Base-by-base conservation (phyloP, 306 rosid genomes). In the Sechiopsis laciniata region DNA sequence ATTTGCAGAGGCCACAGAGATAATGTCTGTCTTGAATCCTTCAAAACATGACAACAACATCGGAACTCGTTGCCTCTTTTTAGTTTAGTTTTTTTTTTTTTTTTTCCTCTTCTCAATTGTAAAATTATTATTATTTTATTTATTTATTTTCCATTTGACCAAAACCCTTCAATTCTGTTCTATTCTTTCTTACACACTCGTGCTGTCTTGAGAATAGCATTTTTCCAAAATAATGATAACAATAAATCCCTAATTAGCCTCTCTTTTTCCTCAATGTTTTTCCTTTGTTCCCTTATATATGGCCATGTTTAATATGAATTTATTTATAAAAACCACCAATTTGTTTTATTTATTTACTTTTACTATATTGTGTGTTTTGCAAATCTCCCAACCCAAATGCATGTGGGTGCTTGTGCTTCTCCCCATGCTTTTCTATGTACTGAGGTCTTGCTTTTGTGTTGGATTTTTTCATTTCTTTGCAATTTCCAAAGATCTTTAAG, bases 131-230 rank as follows among this genome's bases (percentile, higher is more conserved):
- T 37, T 37, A 32, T 32, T 32, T 2, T 5, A 2, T 2, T 32
- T 32, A 32, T 32, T 32, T 2, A 6, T 5, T 35, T 63, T 82
- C 22, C 77, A 72, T 40, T 40, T 40, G 46, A 74, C 83, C 58
- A 75, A 29, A 62, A 62, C 48, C 48, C 68, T 32, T 22, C 1
- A 32, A 32, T 15, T 58, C 63, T 56, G 15, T 56, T 59, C 24
- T 59, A 12, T 13, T 42, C 5, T 17, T 40, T 17, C 71, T 40
- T 67, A 62, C 82, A 75, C 87, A 80, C 92, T 83, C 97, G 96
- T 87, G 96, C 89, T 73, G 76, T 91, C 96, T 87, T 84, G 97
- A 84, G 83, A 84, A 81, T 74, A 68, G 59, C 82, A 85, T 83
- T 24, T 22, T 83, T 17, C 20, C 32, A 26, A 26, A 26, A 26